Percentiles rank a stretch among this genome's conserved stretches.
phyloP scores from a whole-genome alignment of 2,329 filamentous ascomycete genomes.

The Nemania sp. region DNA sequence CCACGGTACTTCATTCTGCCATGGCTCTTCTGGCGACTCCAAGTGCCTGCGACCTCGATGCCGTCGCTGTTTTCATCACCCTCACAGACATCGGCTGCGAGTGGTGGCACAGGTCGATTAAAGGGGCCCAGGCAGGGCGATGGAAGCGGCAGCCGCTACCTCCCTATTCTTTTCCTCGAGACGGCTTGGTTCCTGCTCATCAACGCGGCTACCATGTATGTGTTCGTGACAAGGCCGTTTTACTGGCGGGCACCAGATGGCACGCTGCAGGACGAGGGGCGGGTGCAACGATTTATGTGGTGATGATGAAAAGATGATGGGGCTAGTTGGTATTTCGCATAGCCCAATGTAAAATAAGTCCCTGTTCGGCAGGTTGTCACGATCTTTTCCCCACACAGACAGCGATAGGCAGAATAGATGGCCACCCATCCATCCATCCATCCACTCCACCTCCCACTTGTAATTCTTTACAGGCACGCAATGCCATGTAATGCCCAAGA shows the following conservation, averaged over 20 bases:
- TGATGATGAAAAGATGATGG: slow-evolving; percentile 42
- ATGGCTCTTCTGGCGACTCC: slow-evolving; percentile 89
- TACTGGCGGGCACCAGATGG: slow-evolving; percentile 64
- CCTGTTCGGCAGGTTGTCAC: neutral
- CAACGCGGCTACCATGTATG: slow-evolving; percentile 68
- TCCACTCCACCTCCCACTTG: too few species aligned
- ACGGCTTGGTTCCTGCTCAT: slow-evolving; percentile 70
- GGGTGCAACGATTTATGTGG: slow-evolving; percentile 82
- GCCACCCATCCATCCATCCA: neutral
- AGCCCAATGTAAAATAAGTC: neutral
- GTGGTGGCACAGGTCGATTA: neutral
- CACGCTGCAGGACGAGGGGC: slow-evolving; percentile 56
- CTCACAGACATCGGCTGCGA: neutral
- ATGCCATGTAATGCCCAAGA: neutral
- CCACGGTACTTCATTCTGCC: slow-evolving; percentile 95
- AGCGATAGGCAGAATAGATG: neutral
- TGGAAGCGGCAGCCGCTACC: neutral
- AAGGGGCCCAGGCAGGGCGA: neutral
- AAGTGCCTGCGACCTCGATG: slow-evolving; percentile 63
- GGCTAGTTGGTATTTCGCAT: neutral
- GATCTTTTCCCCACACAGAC: neutral
- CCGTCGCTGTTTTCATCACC: neutral
- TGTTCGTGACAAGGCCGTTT: slow-evolving; percentile 72
- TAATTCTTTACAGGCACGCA: neutral
- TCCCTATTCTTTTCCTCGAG: slow-evolving; percentile 55